These are phyloP conservation scores for Heliocybe sulcata DNA, from an alignment of 1,284 basidiomycete species.

Conservation along the genomic window DNA sequence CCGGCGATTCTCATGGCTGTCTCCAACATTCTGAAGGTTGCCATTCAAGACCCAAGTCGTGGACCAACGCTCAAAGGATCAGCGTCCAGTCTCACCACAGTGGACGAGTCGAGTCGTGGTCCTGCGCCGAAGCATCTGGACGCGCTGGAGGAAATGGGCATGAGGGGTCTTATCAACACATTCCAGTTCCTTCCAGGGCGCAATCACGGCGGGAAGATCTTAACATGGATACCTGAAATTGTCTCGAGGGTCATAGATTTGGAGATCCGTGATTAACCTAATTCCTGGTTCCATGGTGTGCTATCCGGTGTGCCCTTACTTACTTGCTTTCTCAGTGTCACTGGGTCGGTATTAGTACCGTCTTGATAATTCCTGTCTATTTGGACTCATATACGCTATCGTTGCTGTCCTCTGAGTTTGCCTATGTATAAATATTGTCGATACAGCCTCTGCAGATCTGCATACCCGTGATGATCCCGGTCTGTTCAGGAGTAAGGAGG, in stretches of 20 bases:
- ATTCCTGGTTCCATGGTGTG: background rate
- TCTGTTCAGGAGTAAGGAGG: too few relatives aligned
- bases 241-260: constrained; percentile 44
- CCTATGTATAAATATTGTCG: background rate
- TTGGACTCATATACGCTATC: background rate
- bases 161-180: constrained; percentile 63
- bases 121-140: constrained; percentile 38
- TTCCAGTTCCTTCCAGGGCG: constrained; percentile 63
- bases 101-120: constrained; percentile 42
- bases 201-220: constrained; percentile 53
- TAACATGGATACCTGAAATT: constrained; percentile 68
- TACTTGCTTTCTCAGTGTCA: background rate
- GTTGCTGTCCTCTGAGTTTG: too few relatives aligned
- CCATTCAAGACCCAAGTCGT: constrained; percentile 48
- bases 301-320: background rate
- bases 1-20: constrained; percentile 64
- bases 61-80: constrained; percentile 39
- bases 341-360: background rate
- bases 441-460: background rate
- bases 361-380: background rate
- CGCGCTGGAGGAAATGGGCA: constrained; percentile 60
- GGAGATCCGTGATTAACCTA: background rate
- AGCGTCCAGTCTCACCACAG: constrained; percentile 55
- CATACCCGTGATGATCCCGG: too few relatives aligned
- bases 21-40: constrained; percentile 67